These are phyloP conservation scores for Nepenthes mirabilis DNA, from an alignment of 148 eudicot genomes.

Conservation along the genomic window DNA sequence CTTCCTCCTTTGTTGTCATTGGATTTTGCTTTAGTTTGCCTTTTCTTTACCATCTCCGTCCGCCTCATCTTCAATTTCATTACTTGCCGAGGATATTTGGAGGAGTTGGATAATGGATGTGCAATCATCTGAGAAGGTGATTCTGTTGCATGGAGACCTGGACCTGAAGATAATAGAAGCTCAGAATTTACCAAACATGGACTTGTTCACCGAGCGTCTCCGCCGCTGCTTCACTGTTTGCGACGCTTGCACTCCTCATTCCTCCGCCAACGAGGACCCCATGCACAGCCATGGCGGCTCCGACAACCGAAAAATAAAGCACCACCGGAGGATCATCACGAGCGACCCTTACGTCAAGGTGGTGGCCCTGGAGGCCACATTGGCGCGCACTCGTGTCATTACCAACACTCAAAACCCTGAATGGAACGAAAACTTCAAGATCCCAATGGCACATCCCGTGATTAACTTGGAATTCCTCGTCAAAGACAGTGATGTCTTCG, in stretches of 20 bases:
- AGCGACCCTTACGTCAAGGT: conserved; percentile 87
- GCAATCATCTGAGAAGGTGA: too few relatives aligned
- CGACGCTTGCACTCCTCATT: conserved; percentile 4
- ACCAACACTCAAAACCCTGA: conserved; percentile 50
- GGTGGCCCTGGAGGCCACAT: conserved; percentile 48
- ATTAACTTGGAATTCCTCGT: conserved; percentile 54
- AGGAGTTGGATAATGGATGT: too few relatives aligned
- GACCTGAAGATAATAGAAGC: conserved; percentile 47
- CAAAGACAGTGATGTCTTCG: conserved; percentile 70
- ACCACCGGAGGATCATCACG: conserved; percentile 56
- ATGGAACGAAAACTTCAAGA: conserved; percentile 49
- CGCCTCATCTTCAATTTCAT: too few relatives aligned
- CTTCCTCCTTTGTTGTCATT: too few relatives aligned
- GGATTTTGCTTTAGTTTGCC: too few relatives aligned
- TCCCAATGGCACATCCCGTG: conserved; percentile 55
- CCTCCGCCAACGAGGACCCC: conserved; percentile 2
- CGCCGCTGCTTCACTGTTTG: conserved; percentile 59
- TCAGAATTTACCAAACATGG: conserved; percentile 76
- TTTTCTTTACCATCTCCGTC: too few relatives aligned
- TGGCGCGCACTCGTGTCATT: conserved; percentile 72
- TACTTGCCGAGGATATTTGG: too few relatives aligned
- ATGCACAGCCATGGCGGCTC: too few relatives aligned
- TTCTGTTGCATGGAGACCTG: conserved; percentile 59
- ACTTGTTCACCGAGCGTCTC: conserved; percentile 53
- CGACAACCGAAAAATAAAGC: conserved; percentile 11